These are phyloP conservation scores for Pseudomicrostroma phylloplanum DNA, from an alignment of 1,284 basidiomycete species.

Conservation along the genomic window DNA sequence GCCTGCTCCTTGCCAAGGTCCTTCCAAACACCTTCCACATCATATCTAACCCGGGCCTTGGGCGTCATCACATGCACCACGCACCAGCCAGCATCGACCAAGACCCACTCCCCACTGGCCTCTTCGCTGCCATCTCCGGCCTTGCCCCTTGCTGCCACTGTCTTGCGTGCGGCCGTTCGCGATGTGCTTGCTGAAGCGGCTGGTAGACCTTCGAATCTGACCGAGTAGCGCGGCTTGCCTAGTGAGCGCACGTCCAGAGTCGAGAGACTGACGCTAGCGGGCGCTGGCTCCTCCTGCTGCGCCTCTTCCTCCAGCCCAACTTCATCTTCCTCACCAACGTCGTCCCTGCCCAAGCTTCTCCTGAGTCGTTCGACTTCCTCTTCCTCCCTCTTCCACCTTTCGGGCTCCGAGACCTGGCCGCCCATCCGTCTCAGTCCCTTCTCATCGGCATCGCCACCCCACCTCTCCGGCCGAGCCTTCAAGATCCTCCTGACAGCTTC, in stretches of 20 bases:
- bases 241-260: conserved; percentile 1
- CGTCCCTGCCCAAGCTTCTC: conserved; percentile 11
- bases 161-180: neutral
- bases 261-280: neutral
- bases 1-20: neutral
- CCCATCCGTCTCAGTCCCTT: conserved; percentile 17
- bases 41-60: conserved; percentile 36
- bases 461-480: conserved; percentile 21
- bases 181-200: neutral
- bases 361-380: conserved; percentile 18
- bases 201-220: conserved; percentile 23
- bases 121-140: neutral
- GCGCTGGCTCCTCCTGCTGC: neutral
- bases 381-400: conserved; percentile 15
- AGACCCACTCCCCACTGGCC: conserved; percentile 45
- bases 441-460: conserved; percentile 20
- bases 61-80: conserved; percentile 49
- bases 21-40: conserved; percentile 39
- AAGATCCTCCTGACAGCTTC: conserved; percentile 45
- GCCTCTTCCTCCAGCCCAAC: neutral
- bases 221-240: conserved; percentile 17
- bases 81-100: conserved; percentile 50
- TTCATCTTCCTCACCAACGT: conserved; percentile 8
- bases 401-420: neutral
- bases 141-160: neutral